These are phyloP conservation scores for Boechera divaricarpa DNA, from an alignment of 345 rosid genomes.

Conservation along the genomic window DNA sequence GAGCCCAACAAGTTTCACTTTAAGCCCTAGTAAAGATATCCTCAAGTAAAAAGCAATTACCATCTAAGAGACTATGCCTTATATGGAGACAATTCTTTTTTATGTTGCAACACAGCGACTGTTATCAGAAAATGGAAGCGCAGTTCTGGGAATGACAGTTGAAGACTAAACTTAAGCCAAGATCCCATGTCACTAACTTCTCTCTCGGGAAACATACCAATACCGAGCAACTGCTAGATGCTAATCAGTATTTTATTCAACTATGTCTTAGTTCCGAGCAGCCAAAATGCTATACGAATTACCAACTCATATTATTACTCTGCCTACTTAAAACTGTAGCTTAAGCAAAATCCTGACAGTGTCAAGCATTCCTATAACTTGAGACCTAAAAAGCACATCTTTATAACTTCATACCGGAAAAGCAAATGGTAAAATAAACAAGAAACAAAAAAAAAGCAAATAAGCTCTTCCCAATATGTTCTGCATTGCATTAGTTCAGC, in stretches of 20 bases:
- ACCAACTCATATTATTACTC: too few relatives aligned
- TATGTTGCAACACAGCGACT: neutral
- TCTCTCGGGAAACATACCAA: neutral
- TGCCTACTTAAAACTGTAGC: neutral
- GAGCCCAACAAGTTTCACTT: neutral
- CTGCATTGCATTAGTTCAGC: neutral
- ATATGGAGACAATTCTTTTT: too few relatives aligned
- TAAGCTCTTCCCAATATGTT: slow-evolving; percentile 16
- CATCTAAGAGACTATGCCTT: neutral
- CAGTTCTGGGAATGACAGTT: neutral
- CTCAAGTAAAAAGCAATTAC: neutral
- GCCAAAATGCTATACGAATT: neutral
- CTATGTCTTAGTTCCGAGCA: neutral
- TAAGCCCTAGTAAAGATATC: neutral
- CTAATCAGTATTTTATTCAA: neutral
- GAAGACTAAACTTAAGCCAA: slow-evolving; percentile 1
- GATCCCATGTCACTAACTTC: neutral
- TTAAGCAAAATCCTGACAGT: slow-evolving; percentile 1
- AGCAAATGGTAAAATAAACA: neutral
- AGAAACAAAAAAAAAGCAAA: neutral
- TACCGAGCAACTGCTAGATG: neutral
- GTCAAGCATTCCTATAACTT: slow-evolving; percentile 2
- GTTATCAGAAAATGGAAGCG: neutral
- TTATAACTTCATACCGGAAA: neutral
- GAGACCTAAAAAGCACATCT: neutral